Evolutionary conservation across 2,329 filamentous ascomycete species (phyloP).

Genomic region (Capronia coronata): DNA sequence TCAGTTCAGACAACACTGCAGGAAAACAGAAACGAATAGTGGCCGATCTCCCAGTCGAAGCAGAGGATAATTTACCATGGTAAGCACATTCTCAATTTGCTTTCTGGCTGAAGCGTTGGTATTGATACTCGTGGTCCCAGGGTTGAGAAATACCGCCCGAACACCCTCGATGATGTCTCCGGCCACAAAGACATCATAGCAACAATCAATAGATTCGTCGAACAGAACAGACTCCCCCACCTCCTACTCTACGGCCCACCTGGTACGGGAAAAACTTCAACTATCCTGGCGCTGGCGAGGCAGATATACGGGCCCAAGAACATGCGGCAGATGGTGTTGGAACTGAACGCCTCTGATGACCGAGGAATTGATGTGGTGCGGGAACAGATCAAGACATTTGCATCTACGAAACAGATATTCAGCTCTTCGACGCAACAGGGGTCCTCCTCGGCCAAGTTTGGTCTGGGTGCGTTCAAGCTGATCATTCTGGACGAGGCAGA

Average conservation of each 20-base stretch:
- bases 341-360: slow-evolving; percentile 95
- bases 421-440: slow-evolving; percentile 47
- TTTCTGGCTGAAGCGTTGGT: slow-evolving; percentile 14
- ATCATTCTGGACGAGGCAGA: slow-evolving; percentile 99
- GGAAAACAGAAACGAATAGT: slow-evolving; percentile 85
- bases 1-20: slow-evolving; percentile 64
- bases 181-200: slow-evolving; percentile 95
- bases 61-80: slow-evolving; percentile 92
- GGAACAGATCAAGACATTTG: slow-evolving; percentile 99
- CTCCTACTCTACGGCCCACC: slow-evolving; percentile 94
- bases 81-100: slow-evolving; percentile 34
- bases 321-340: slow-evolving; percentile 96
- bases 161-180: slow-evolving; percentile 82
- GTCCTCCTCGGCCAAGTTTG: slow-evolving; percentile 40
- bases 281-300: slow-evolving; percentile 83
- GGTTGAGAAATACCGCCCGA: slow-evolving; percentile 96
- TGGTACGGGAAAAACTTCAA: slow-evolving; percentile 95
- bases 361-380: slow-evolving; percentile 95
- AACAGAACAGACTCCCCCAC: slow-evolving; percentile 88
- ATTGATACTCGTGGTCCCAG: slow-evolving; percentile 38
- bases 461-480: slow-evolving; percentile 76
- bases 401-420: slow-evolving; percentile 87
- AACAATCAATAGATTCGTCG: slow-evolving; percentile 96
- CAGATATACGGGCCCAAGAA: slow-evolving; percentile 88
- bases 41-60: slow-evolving; percentile 87